phyloP scores from a whole-genome alignment of 1,284 basidiomycete genomes.

The Ganoderma meredithae region DNA sequence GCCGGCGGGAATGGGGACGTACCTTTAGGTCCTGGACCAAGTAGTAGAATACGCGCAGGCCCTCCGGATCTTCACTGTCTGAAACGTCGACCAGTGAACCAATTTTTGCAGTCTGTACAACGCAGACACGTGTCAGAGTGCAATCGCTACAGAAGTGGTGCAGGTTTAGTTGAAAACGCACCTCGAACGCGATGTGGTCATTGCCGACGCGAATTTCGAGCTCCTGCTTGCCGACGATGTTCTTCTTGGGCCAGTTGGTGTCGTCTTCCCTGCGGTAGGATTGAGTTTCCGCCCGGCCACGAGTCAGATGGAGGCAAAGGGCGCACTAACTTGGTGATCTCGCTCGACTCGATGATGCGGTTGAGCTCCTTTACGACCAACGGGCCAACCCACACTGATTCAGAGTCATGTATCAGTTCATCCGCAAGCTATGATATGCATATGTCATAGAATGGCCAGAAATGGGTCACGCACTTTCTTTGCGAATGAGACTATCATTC shows the following conservation, averaged over 20 bases:
- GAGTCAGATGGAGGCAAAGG: background rate
- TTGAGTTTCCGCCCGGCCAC: background rate
- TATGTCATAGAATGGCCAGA: constrained; percentile 10
- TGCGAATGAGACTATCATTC: constrained; percentile 95
- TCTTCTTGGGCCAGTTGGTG: constrained; percentile 97
- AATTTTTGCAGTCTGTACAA: constrained; percentile 91
- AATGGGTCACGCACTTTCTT: constrained; percentile 84
- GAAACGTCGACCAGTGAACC: constrained; percentile 96
- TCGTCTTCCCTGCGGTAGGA: constrained; percentile 90
- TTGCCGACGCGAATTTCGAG: constrained; percentile 94
- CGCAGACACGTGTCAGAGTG: background rate
- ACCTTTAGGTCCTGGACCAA: constrained; percentile 98
- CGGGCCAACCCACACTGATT: constrained; percentile 91
- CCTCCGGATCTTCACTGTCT: constrained; percentile 97
- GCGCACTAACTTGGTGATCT: constrained; percentile 88
- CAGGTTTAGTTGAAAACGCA: constrained; percentile 46
- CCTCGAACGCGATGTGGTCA: constrained; percentile 98
- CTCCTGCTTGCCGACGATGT: constrained; percentile 97
- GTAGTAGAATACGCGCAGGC: constrained; percentile 98
- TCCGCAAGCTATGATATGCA: background rate
- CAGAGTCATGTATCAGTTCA: constrained; percentile 7
- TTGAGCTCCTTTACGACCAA: constrained; percentile 94
- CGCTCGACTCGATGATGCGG: constrained; percentile 92
- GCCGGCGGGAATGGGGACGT: constrained; percentile 30
- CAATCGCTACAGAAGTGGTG: background rate